These are phyloP conservation scores for Psidium friedrichsthalianum DNA, from an alignment of 345 rosid genomes.

Conservation along the genomic window DNA sequence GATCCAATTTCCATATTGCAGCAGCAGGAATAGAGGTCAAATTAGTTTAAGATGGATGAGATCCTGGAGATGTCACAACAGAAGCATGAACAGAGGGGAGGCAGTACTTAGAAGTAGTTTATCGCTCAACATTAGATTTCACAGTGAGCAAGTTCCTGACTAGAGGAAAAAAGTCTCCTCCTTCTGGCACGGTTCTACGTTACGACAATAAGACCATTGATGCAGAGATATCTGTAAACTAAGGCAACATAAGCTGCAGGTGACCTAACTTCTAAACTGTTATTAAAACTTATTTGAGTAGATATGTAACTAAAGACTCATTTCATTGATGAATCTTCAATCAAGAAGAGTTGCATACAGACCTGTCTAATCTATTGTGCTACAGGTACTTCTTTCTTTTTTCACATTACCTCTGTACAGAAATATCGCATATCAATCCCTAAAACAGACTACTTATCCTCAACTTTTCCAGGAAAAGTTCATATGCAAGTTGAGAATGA, in stretches of 20 bases:
- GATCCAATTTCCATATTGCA: neutral
- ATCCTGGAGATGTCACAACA: neutral
- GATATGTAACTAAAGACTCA: neutral
- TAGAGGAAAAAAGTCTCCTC: neutral
- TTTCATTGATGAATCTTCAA: neutral
- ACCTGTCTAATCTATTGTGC: neutral
- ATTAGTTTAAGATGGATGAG: neutral
- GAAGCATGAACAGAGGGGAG: neutral
- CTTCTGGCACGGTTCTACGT: neutral
- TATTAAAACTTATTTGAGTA: neutral
- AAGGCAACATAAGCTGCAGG: neutral
- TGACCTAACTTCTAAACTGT: neutral
- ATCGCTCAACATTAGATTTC: neutral
- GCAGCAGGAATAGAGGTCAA: neutral
- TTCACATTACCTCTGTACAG: neutral
- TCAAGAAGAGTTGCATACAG: neutral
- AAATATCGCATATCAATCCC: neutral
- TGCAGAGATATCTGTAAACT: neutral
- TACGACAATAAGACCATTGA: neutral
- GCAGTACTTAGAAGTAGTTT: neutral
- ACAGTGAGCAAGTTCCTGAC: neutral
- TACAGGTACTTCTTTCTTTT: neutral
- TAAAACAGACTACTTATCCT: neutral
- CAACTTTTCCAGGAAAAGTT: neutral
- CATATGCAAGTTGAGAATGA: neutral